Evolutionary conservation across 176 grass and related monocot species (phyloP).

Genomic region (Rhynchospora tenuis): DNA sequence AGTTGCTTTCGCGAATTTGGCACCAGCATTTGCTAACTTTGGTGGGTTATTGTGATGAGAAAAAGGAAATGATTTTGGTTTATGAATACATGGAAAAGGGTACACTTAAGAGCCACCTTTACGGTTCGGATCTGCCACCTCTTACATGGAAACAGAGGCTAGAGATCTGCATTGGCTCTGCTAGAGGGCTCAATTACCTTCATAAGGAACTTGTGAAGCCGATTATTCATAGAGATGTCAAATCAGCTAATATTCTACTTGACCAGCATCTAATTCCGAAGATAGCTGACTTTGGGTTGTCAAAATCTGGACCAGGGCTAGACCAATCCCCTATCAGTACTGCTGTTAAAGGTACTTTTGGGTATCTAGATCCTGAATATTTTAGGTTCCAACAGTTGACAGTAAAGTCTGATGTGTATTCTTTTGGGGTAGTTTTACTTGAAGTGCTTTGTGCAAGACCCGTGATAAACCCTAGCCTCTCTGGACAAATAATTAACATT

Average conservation of each 20-base stretch:
- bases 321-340: slow-evolving; percentile 12
- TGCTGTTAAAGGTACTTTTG: slow-evolving; percentile 57
- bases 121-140: slow-evolving; percentile 31
- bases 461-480: slow-evolving; percentile 42
- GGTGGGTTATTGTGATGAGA: slow-evolving; percentile 73
- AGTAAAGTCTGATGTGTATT: slow-evolving; percentile 77
- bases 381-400: slow-evolving; percentile 74
- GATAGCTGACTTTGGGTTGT: slow-evolving; percentile 67
- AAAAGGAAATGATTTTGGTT: slow-evolving; percentile 61
- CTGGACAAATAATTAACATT: slow-evolving; percentile 38
- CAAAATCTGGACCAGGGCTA: slow-evolving; percentile 41
- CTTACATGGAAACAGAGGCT: slow-evolving; percentile 57
- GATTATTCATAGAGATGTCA: slow-evolving; percentile 93
- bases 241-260: slow-evolving; percentile 84
- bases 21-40: slow-evolving; percentile 68
- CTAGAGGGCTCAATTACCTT: slow-evolving; percentile 71
- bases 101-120: slow-evolving; percentile 69
- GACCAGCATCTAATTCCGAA: slow-evolving; percentile 44
- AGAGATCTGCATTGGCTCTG: slow-evolving; percentile 55
- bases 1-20: slow-evolving; percentile 59
- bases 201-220: slow-evolving; percentile 81
- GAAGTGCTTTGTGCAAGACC: slow-evolving; percentile 51
- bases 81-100: slow-evolving; percentile 92
- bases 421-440: slow-evolving; percentile 69
- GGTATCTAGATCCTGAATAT: slow-evolving; percentile 92